A percentile compares a stretch with the other conserved stretches of the same genome.
Evolutionary conservation across 176 grass and related monocot genomes (phyloP).

Genomic region (Sorghum bicolor): DNA sequence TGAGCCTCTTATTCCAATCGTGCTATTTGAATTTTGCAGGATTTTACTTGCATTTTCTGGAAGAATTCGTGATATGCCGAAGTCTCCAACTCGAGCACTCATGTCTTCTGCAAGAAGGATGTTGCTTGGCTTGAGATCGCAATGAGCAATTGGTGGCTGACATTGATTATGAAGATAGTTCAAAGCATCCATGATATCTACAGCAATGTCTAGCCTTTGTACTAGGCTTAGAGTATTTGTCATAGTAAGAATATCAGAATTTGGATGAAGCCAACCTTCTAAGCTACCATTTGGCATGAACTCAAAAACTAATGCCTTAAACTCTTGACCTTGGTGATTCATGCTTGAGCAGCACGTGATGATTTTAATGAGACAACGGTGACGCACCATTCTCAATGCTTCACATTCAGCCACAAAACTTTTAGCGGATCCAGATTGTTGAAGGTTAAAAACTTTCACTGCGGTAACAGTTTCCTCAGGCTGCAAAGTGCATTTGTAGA

Average conservation of each 20-base stretch:
- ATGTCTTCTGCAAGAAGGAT: slow-evolving; percentile 53
- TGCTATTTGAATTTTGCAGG: neutral
- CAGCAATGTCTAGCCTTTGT: slow-evolving; percentile 11
- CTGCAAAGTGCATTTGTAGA: slow-evolving; percentile 7
- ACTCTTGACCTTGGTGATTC: slow-evolving; percentile 27
- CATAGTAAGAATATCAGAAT: neutral
- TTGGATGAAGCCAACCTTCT: slow-evolving; percentile 30
- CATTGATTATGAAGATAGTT: slow-evolving; percentile 32
- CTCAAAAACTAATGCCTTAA: slow-evolving; percentile 31
- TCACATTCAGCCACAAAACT: slow-evolving; percentile 42
- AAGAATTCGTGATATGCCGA: slow-evolving; percentile 36
- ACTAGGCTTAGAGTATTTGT: neutral
- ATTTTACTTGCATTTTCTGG: neutral
- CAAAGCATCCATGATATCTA: slow-evolving; percentile 4
- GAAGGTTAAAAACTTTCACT: slow-evolving; percentile 22
- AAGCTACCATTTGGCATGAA: slow-evolving; percentile 23
- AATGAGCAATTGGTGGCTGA: neutral
- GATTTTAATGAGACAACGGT: slow-evolving; percentile 25
- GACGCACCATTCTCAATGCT: neutral
- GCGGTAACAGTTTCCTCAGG: neutral
- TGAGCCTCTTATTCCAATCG: neutral
- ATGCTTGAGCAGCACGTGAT: slow-evolving; percentile 33
- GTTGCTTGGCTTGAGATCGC: slow-evolving; percentile 49
- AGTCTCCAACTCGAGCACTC: slow-evolving; percentile 46
- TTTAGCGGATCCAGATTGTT: neutral